Base-by-base conservation (phyloP, 331 rosid species). In the Quercus lobata region DNA sequence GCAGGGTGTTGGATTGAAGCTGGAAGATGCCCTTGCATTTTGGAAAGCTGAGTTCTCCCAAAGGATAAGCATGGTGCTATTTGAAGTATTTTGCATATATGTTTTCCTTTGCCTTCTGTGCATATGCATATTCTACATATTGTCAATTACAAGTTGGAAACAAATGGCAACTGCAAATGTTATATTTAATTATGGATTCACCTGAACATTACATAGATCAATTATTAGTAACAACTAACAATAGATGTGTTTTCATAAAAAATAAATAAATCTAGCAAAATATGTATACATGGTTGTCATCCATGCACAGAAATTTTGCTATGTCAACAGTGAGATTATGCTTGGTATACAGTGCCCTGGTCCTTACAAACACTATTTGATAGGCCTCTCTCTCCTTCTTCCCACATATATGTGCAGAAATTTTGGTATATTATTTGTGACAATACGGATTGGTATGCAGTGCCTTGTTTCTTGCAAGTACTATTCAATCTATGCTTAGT, bases 21-120 rank as follows among this genome's bases (percentile, higher is more conserved):
- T 96, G 82, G 99, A 96, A 69, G 99, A 96, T 78, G 93, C 99
- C 44, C 92, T 96, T 86, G 92, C 91, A 2, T 93, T 96, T 84
- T 96, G 99, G 99, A 93, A 87, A 88, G 87, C 90, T 5, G 99
- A 93, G 89, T 93, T 96, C 89, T 91, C 99, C 30, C 91, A 86
- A 30, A 93, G 85, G 92, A 98, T 91, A 82, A 83, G 79, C 22
- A 35, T 73, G 82, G 72, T 75, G 71, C 74, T 80, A 61, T 74
- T 49, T 61, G 58, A 22, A 52, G 21, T 57, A 27, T 74, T 49
- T 72, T 53, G 7, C 5, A 3, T 6, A 68, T 16, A 18, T 29
- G 72, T 32, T 68, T 58, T 60, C 16, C 5, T 34, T 34, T 19
- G 1, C 16, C 16, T 68, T 68, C 22, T 18, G 52, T 34, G 35